Conservation (phyloP, 805 yeast species). For the Candida fluviatilis region DNA sequence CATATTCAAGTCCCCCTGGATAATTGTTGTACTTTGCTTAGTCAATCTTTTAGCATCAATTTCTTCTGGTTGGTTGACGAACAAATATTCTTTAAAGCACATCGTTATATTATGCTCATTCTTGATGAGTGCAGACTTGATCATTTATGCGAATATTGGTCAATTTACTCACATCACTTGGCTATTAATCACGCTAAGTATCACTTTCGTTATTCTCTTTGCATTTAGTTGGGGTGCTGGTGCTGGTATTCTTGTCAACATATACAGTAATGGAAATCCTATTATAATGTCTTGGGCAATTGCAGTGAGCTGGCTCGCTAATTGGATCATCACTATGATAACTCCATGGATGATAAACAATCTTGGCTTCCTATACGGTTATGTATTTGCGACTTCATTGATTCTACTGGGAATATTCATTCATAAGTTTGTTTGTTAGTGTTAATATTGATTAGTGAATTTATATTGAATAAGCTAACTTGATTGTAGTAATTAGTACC, state of each 20-base stretch:
- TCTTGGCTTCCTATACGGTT: constrained; percentile 17
- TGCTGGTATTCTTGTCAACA: constrained; percentile 19
- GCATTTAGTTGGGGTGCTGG: constrained; percentile 33
- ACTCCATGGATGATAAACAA: constrained; percentile 18
- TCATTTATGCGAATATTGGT: constrained; percentile 12
- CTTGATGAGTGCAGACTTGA: constrained; percentile 14
- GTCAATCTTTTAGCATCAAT: constrained; percentile 19
- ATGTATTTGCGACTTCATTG: constrained; percentile 14
- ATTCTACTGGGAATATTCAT: constrained; percentile 15
- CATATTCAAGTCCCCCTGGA: constrained; percentile 17
- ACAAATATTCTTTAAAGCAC: constrained; percentile 7
- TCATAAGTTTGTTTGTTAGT: background rate
- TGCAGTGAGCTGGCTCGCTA: constrained; percentile 19
- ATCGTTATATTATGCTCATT: constrained; percentile 12
- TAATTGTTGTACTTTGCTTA: constrained; percentile 13
- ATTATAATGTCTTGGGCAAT: constrained; percentile 14
- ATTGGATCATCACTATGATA: constrained; percentile 17
- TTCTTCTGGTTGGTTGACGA: constrained; percentile 14
- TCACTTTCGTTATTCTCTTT: constrained; percentile 17
- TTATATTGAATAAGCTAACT: too few species aligned
- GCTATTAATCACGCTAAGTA: constrained; percentile 13
- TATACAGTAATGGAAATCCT: constrained; percentile 19
- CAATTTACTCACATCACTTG: constrained; percentile 1
- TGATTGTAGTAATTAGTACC: too few species aligned
- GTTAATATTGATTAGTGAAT: too few species aligned